phyloP scores from a whole-genome alignment of 2,329 filamentous ascomycete genomes.

The Penicillium sp. region DNA sequence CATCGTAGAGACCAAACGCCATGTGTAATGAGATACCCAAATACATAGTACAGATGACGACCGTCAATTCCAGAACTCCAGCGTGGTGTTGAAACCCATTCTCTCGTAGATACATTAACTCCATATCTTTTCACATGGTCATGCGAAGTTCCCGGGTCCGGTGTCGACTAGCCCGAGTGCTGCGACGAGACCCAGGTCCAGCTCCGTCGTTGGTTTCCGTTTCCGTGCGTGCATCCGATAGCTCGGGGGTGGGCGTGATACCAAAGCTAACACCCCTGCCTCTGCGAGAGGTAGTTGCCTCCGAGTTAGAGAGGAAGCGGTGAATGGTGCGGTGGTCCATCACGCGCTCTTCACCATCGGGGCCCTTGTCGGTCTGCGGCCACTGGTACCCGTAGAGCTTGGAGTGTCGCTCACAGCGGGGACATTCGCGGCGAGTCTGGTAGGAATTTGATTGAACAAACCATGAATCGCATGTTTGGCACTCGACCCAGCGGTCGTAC shows the following conservation, averaged over 20 bases:
- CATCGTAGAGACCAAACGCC: conserved; percentile 17
- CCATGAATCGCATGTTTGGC: conserved; percentile 76
- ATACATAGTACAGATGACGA: conserved; percentile 17
- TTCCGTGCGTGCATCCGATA: conserved; percentile 43
- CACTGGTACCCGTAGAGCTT: conserved; percentile 94
- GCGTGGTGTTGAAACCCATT: not conserved
- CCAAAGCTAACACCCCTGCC: conserved; percentile 42
- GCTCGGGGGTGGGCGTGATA: conserved; percentile 42
- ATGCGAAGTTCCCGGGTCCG: conserved; percentile 38
- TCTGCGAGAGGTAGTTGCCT: conserved; percentile 51
- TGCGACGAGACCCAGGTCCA: conserved; percentile 37
- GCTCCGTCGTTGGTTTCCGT: conserved; percentile 40
- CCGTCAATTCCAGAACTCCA: not conserved
- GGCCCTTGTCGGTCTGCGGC: conserved; percentile 91
- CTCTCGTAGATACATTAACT: conserved; percentile 9
- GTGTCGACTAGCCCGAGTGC: conserved; percentile 40
- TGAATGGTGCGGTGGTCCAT: conserved; percentile 87
- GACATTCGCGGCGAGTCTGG: conserved; percentile 81
- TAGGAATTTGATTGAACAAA: conserved; percentile 92
- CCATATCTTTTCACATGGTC: conserved; percentile 35
- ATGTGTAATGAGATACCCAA: conserved; percentile 9
- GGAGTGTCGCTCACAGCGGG: conserved; percentile 90
- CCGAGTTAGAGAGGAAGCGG: conserved; percentile 77
- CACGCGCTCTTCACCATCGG: conserved; percentile 71
- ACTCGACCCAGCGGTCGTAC: conserved; percentile 83